Base-by-base conservation (phyloP, 2,329 filamentous ascomycete genomes). In the Ophiostoma pallidulum region DNA sequence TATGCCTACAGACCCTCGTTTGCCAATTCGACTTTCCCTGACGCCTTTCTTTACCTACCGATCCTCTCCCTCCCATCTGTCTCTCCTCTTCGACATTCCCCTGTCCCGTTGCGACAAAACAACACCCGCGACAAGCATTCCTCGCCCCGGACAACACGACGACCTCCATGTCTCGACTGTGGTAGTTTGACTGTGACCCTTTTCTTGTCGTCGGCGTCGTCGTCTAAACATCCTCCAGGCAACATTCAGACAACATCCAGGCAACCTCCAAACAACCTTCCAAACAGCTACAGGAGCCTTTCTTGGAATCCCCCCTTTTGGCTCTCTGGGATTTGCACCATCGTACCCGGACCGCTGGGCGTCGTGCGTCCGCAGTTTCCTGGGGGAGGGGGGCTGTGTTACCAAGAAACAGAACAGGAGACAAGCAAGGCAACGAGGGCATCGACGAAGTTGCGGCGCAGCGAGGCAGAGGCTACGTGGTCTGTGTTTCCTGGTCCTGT, bases 381-480 rank as follows among this genome's bases (percentile, higher is more conserved):
- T 26, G 38, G 32, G 37, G 35, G 38, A 32, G 6, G 9, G 31
- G 40, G 37, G 70, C 74, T n/a, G n/a, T n/a, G n/a, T n/a, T n/a
- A n/a, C n/a, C n/a, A n/a, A n/a, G n/a, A n/a, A 31, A 38, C 42
- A 32, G 42, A 18, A 49, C 20, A 43, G 18, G 24, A 16, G 40
- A 35, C 14, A 29, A 48, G 29, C n/a, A 6, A 9, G 41, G 26
- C 19, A 5, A 38, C 14, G 10, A 32, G 24, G 18, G 33, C 24
- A 22, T 29, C n/a, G 32, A 31, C 38, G 22, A 29, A n/a, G n/a
- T n/a, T n/a, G n/a, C n/a, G n/a, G n/a, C n/a, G n/a, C n/a, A n/a
- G n/a, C n/a, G n/a, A n/a, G n/a, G n/a, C n/a, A n/a, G n/a, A n/a
- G n/a, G n/a, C n/a, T n/a, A n/a, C n/a, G n/a, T n/a, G n/a, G n/a